Conservation (phyloP, 768 basidiomycete species). For the Podaxis sp. region DNA sequence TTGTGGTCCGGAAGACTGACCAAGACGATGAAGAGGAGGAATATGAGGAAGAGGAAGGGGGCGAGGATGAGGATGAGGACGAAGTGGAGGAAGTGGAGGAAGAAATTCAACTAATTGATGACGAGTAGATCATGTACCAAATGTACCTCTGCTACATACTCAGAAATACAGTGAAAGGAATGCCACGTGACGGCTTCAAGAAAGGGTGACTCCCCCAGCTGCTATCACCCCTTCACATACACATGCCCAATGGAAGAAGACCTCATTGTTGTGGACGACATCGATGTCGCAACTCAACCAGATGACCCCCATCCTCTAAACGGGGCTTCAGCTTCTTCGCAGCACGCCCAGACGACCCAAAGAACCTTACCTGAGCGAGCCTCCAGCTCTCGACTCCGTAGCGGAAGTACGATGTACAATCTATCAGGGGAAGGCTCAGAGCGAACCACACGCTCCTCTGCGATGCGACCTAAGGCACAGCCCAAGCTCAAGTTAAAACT, state of each 20-base stretch:
- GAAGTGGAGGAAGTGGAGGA: neutral
- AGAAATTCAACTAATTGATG: neutral
- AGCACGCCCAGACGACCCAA: neutral
- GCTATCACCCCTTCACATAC: neutral
- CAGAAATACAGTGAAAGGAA: neutral
- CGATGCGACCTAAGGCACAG: conserved; percentile 42
- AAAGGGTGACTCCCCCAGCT: neutral
- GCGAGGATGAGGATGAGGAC: neutral
- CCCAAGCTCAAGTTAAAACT: conserved; percentile 88
- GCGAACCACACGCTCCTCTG: conserved; percentile 55
- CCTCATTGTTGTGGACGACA: conserved; percentile 58
- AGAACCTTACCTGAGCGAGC: conserved; percentile 19
- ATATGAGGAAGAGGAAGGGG: conserved; percentile 10
- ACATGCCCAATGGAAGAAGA: conserved; percentile 47
- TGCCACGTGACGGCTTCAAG: conserved; percentile 10
- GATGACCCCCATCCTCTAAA: conserved; percentile 28
- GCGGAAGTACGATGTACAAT: conserved; percentile 24
- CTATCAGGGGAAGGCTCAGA: conserved; percentile 33
- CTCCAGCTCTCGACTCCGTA: conserved; percentile 30
- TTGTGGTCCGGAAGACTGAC: conserved; percentile 10
- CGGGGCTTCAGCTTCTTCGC: conserved; percentile 11
- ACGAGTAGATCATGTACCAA: too few relatives aligned
- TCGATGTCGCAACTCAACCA: conserved; percentile 32
- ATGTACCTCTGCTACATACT: too few relatives aligned
- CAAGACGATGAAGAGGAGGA: conserved; percentile 6